Evolutionary conservation across 2,329 filamentous ascomycete species (phyloP), one percentile per base, ranked within the genome.

Genomic region (Amesomyces nigricolor): DNA sequence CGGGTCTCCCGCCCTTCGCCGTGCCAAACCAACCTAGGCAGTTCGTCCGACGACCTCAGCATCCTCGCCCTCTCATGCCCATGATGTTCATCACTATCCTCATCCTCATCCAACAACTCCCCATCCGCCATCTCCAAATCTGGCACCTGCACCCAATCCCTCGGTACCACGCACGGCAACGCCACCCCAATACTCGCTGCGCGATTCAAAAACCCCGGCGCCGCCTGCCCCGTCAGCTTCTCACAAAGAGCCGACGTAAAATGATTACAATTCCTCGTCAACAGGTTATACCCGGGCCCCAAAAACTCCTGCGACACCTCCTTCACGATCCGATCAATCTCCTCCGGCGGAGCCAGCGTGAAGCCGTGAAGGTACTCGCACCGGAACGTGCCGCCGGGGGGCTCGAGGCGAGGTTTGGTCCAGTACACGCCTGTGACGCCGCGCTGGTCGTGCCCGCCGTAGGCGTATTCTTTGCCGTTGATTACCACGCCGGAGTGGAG

Each of bases 251-350:
- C 83, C 17, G 83, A 83, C 2, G 89, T 92, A 68, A 95, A 95
- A 69, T 95, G 89, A 69, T 95, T 95, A 78, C 89, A 95, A 70
- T 95, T 95, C 63, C 84, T 84, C 17, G 85, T 90, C 44, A 95
- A 77, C 13, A 95, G 79, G 65, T 94, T 92, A 71, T 95, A 94
- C 13, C 80, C 80, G 0, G 84, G 84, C 22, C 89, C 89, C 54
- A 84, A 78, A 64, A 94, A 95, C 62, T 85, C 78, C 42, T 86
- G 79, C 1, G 86, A 89, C 11, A 85, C 86, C 54, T 77, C 75
- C 63, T 79, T 81, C 44, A 95, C 80, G 40, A 89, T 85, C 13
- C 75, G 67, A 51, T 90, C 84, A 62, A 94, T 86, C 70, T 94
- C 88, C 54, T 78, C 73, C 19, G 81, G 76, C 2, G 85, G 78